A percentile compares a stretch with the other conserved stretches of the same genome.
phyloP scores from a whole-genome alignment of 148 eudicot genomes.

The Diospyros lotus region DNA sequence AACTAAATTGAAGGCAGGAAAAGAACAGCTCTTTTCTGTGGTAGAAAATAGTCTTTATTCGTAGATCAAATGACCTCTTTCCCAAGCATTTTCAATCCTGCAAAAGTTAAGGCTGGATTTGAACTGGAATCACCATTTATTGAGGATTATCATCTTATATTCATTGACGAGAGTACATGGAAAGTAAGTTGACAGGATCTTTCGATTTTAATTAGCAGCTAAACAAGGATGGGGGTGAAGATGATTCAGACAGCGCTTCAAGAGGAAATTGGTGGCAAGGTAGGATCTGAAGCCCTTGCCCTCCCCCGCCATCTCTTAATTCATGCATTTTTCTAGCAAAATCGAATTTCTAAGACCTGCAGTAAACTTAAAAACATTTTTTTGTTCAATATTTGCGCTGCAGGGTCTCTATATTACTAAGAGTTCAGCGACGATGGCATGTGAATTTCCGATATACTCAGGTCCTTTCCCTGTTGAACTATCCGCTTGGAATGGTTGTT shows the following conservation, averaged over 20 bases:
- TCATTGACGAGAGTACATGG: too few relatives aligned
- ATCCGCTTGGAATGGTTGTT: background rate
- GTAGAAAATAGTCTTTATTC: background rate
- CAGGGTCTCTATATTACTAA: constrained; percentile 86
- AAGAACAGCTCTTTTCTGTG: too few relatives aligned
- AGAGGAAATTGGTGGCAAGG: constrained; percentile 99
- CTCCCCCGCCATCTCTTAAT: too few relatives aligned
- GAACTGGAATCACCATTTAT: too few relatives aligned
- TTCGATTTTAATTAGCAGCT: constrained; percentile 19
- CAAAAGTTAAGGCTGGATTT: too few relatives aligned
- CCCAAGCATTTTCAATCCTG: background rate
- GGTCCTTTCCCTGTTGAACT: constrained; percentile 3
- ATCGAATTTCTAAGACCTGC: too few relatives aligned
- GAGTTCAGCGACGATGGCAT: constrained; percentile 3
- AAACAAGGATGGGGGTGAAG: constrained; percentile 68
- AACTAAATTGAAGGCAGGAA: too few relatives aligned
- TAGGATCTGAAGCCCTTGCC: constrained; percentile 7
- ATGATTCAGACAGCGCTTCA: constrained; percentile 64
- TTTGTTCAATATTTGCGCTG: constrained; percentile 1
- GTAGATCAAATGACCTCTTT: background rate
- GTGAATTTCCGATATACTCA: constrained; percentile 6
- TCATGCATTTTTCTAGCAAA: too few relatives aligned
- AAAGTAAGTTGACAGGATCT: too few relatives aligned
- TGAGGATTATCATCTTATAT: too few relatives aligned
- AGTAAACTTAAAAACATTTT: too few relatives aligned